Percentiles rank a stretch among this genome's conserved stretches.
phyloP scores from a whole-genome alignment of 345 rosid genomes.

The Acer yangbiense region DNA sequence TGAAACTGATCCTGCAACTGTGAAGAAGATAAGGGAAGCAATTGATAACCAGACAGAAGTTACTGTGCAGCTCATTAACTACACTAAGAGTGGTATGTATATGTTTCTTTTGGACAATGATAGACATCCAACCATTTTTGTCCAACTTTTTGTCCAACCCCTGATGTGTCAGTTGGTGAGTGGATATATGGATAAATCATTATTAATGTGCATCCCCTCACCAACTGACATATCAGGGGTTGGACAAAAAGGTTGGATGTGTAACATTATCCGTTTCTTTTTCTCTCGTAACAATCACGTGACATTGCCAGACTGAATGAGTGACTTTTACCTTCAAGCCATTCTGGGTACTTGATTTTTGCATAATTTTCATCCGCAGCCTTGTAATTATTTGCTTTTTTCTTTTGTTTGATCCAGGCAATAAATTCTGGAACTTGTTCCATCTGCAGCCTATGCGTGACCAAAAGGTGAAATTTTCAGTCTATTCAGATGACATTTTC shows the following conservation, averaged over 20 bases:
- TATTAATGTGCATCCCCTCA: too few species aligned
- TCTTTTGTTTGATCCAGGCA: constrained; percentile 52
- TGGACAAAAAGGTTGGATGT: too few species aligned
- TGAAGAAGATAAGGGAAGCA: constrained; percentile 83
- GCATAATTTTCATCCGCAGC: neutral
- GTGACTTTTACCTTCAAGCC: too few species aligned
- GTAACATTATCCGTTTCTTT: too few species aligned
- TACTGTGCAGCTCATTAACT: constrained; percentile 93
- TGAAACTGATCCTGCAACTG: constrained; percentile 93
- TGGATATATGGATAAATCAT: too few species aligned
- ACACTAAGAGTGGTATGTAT: constrained; percentile 87
- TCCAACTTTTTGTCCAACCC: too few species aligned
- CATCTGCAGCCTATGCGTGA: constrained; percentile 99
- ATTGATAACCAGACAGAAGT: constrained; percentile 89
- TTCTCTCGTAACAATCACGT: too few species aligned
- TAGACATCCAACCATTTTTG: too few species aligned
- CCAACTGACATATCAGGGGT: too few species aligned
- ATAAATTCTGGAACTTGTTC: constrained; percentile 97
- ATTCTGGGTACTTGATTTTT: neutral
- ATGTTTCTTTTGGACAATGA: constrained; percentile 17
- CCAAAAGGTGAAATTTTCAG: constrained; percentile 68
- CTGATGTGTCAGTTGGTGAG: too few species aligned
- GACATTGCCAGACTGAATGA: too few species aligned
- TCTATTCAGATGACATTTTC: neutral
- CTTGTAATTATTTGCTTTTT: neutral